Conservation (phyloP, 495 filamentous ascomycete species). For the Rostrohypoxylon terebratum region DNA sequence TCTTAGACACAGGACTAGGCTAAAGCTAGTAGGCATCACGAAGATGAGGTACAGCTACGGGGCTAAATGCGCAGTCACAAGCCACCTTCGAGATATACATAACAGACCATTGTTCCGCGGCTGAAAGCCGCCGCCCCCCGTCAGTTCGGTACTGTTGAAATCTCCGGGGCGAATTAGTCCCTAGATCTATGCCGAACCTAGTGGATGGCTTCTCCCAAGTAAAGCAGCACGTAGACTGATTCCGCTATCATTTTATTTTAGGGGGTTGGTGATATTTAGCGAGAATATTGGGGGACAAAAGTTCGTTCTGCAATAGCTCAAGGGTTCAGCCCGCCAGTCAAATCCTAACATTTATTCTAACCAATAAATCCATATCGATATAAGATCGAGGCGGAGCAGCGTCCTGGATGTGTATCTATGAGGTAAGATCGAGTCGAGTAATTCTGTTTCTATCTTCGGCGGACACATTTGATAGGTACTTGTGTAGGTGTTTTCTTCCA, state of each 20-base stretch:
- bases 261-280: neutral
- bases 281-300: neutral
- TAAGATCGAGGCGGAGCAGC: neutral
- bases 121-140: conserved; percentile 12
- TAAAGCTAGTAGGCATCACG: neutral
- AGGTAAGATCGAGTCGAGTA: neutral
- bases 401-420: neutral
- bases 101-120: neutral
- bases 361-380: neutral
- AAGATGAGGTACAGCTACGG: neutral
- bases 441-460: neutral
- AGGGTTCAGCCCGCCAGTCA: neutral
- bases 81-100: neutral
- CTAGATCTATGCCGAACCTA: neutral
- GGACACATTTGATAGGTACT: neutral
- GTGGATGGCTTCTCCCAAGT: neutral
- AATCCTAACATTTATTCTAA: neutral
- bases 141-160: conserved; percentile 1
- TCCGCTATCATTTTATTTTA: neutral
- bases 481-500: neutral
- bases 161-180: neutral
- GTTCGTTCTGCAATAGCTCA: no score
- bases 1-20: neutral
- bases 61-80: neutral
- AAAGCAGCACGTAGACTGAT: conserved; percentile 4